These are phyloP conservation scores for Candida glucosophila DNA, from an alignment of 1,139 yeast species.

Conservation along the genomic window DNA sequence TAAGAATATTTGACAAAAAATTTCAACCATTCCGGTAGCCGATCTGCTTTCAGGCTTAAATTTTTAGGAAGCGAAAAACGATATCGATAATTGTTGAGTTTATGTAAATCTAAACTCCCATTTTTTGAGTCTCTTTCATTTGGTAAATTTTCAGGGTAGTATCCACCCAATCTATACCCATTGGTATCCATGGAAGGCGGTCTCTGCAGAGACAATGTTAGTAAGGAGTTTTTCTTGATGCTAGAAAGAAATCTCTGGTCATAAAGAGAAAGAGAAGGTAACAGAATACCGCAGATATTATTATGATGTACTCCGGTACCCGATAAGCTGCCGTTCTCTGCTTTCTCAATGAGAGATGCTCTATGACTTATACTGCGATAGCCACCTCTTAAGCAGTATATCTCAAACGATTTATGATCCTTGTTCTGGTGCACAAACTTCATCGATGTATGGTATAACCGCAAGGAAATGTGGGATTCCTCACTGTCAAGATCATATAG, in stretches of 20 bases:
- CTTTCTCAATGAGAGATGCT: constrained; percentile 1
- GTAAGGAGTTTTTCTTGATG: constrained; percentile 20
- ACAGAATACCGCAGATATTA: constrained; percentile 23
- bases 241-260: constrained; percentile 23
- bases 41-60: constrained; percentile 11
- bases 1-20: constrained; percentile 10
- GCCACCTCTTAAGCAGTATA: constrained; percentile 32
- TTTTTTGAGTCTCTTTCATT: too few relatives aligned
- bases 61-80: constrained; percentile 27
- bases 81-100: constrained; percentile 29
- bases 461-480: constrained; percentile 21
- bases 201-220: too few relatives aligned
- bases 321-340: neutral
- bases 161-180: too few relatives aligned
- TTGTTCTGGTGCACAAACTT: constrained; percentile 23
- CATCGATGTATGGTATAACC: constrained; percentile 31
- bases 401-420: constrained; percentile 10
- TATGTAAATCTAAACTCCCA: too few relatives aligned
- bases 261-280: constrained; percentile 28
- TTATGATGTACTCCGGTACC: too few relatives aligned
- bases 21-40: constrained; percentile 43
- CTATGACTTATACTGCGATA: constrained; percentile 14
- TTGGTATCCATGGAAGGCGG: too few relatives aligned
- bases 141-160: too few relatives aligned
- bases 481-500: constrained; percentile 41